Base-by-base conservation (phyloP, 1,139 yeast species). In the Geotrichum reessii region DNA sequence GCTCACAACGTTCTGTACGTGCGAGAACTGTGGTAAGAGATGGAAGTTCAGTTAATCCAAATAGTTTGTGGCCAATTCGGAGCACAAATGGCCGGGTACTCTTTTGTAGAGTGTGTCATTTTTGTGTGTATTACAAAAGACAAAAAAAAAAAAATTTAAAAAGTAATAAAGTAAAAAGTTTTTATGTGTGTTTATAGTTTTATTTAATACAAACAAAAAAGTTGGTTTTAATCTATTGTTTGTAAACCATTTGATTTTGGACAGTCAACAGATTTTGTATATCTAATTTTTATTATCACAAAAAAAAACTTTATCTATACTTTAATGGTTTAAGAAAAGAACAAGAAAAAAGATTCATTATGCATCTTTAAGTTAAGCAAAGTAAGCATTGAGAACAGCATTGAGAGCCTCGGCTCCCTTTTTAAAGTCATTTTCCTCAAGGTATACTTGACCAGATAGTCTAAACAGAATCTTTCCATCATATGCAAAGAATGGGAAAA, bases 21-120 rank as follows among this genome's bases (percentile, higher is more conserved):
- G 98, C 77, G 97, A 92, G 70, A 88, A 85, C 66, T 93, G 99
- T 78, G 98, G 98, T 65, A 90, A 93, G 71, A 83, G 98, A 74
- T 93, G 98, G 98, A 92, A 93, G 74, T 92, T 92, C 71, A 66
- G 70, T 51, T 72, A 63, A 50, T 8, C 17, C n/a, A 28, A 17
- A n/a, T n/a, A n/a, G n/a, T n/a, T n/a, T n/a, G 40, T 17, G 40
- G 17, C n/a, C 6, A 33, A 5, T 3, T 9, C 14, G 40, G n/a
- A 33, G 40, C 31, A 28, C 6, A 33, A 33, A 33, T 33, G 17
- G 40, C 40, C 17, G 40, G 17, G 12, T 9, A 12, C n/a, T 31
- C 12, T 33, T 14, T 33, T 14, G 40, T 17, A 33, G 40, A 31
- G 37, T 31, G 37, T 31, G 9, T 31, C 9, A 3, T 37, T n/a